Conservation (phyloP, 768 basidiomycete genomes). For the Mycena polygramma region DNA sequence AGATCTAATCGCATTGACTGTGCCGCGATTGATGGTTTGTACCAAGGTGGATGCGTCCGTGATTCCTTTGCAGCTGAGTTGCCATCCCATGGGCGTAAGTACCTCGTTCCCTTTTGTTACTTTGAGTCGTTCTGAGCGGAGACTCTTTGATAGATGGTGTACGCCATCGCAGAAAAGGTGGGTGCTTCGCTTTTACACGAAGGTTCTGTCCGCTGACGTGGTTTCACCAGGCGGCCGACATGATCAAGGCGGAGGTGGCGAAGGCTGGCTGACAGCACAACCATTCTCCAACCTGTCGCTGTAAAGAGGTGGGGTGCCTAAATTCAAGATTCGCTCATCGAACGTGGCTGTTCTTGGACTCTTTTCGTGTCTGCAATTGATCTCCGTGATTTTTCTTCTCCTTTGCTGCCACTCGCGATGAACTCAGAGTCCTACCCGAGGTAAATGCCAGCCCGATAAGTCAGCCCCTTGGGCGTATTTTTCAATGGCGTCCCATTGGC, state of each 20-base stretch:
- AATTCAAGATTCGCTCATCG: too few species aligned
- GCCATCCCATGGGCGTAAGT: conserved; percentile 8
- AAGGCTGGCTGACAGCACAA: not conserved
- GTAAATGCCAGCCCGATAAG: too few species aligned
- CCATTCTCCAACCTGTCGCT: too few species aligned
- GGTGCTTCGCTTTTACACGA: not conserved
- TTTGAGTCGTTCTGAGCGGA: not conserved
- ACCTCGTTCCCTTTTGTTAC: not conserved
- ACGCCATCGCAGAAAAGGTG: conserved; percentile 27
- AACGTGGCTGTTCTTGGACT: too few species aligned
- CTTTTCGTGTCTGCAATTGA: too few species aligned
- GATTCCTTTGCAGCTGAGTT: conserved; percentile 12
- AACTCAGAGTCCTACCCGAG: too few species aligned
- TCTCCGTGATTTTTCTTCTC: too few species aligned
- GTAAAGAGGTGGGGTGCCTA: too few species aligned
- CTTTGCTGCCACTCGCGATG: too few species aligned
- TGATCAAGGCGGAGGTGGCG: not conserved
- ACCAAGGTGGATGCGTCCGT: conserved; percentile 15
- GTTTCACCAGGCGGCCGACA: not conserved
- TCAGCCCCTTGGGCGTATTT: too few species aligned
- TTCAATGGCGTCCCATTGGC: too few species aligned
- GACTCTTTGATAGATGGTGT: not conserved
- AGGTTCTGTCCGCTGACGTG: not conserved
- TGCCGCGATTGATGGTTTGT: not conserved
- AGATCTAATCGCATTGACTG: not conserved